Conservation (phyloP, 306 rosid species). For the Cicer chorassanicum region DNA sequence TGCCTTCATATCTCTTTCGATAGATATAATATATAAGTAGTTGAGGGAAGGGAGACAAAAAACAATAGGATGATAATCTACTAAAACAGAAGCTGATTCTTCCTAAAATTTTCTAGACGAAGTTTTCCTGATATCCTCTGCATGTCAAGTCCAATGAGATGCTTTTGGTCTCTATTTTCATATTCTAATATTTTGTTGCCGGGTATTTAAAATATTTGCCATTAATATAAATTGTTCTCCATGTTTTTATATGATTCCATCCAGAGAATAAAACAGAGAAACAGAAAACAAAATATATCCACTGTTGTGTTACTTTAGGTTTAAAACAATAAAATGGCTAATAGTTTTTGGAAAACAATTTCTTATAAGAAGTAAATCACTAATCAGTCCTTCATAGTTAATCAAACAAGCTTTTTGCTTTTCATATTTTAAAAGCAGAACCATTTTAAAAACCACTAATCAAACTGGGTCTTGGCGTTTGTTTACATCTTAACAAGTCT, state of each 20-base stretch:
- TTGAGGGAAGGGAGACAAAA: too few species aligned
- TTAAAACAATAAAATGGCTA: too few species aligned
- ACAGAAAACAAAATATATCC: too few species aligned
- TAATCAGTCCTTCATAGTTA: neutral
- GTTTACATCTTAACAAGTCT: neutral
- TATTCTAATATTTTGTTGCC: too few species aligned
- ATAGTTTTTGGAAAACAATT: neutral
- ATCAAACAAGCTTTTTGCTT: neutral
- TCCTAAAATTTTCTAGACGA: neutral
- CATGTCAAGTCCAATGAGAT: neutral
- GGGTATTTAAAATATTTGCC: too few species aligned
- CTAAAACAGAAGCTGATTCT: constrained; percentile 3
- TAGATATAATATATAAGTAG: too few species aligned
- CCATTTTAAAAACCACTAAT: neutral
- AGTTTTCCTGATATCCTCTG: constrained; percentile 4
- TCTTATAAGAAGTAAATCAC: neutral
- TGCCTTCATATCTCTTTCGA: constrained; percentile 1
- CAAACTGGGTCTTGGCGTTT: neutral
- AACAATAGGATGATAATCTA: neutral
- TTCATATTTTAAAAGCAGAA: neutral
- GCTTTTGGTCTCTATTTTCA: neutral
- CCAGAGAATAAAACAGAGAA: too few species aligned
- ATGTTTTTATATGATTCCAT: too few species aligned
- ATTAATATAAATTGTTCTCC: too few species aligned
- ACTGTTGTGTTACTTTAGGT: too few species aligned